phyloP scores from a whole-genome alignment of 2,329 filamentous ascomycete genomes.

The Dothideomycetes sp. region DNA sequence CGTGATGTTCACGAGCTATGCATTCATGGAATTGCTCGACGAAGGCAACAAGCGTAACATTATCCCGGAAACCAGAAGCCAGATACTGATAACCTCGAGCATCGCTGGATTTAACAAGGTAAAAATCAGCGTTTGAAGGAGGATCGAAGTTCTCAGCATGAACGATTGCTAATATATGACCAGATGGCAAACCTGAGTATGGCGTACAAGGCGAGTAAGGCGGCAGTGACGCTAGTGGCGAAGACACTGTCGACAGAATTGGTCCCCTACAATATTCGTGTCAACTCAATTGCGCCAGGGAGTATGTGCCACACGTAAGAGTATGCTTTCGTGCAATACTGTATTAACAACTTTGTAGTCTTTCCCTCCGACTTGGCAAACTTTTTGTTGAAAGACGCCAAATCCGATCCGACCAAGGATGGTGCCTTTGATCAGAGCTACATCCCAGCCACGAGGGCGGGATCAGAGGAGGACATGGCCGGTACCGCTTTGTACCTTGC shows the following conservation, averaged over 20 bases:
- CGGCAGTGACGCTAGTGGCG: conserved; percentile 35
- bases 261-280: conserved; percentile 32
- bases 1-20: conserved; percentile 27
- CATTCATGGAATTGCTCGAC: conserved; percentile 30
- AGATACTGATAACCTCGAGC: conserved; percentile 37
- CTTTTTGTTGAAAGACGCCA: conserved; percentile 26
- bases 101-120: conserved; percentile 35
- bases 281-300: conserved; percentile 42
- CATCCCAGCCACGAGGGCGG: conserved; percentile 47
- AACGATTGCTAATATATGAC: too few species aligned
- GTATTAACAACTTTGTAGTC: conserved; percentile 28
- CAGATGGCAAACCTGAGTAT: conserved; percentile 21
- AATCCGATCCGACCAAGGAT: conserved; percentile 27
- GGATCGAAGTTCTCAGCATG: too few species aligned
- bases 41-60: conserved; percentile 28
- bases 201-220: conserved; percentile 37
- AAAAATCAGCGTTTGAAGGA: too few species aligned
- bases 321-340: not conserved
- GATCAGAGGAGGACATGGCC: conserved; percentile 50
- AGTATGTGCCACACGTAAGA: conserved; percentile 9
- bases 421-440: conserved; percentile 30
- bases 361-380: conserved; percentile 55
- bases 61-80: conserved; percentile 20
- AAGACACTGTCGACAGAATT: conserved; percentile 35
- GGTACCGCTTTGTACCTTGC: conserved; percentile 56